Evolutionary conservation across 108 stramenopile species (phyloP), one percentile per base, ranked within the genome.

Genomic region (Fragilaria crotonensis): DNA sequence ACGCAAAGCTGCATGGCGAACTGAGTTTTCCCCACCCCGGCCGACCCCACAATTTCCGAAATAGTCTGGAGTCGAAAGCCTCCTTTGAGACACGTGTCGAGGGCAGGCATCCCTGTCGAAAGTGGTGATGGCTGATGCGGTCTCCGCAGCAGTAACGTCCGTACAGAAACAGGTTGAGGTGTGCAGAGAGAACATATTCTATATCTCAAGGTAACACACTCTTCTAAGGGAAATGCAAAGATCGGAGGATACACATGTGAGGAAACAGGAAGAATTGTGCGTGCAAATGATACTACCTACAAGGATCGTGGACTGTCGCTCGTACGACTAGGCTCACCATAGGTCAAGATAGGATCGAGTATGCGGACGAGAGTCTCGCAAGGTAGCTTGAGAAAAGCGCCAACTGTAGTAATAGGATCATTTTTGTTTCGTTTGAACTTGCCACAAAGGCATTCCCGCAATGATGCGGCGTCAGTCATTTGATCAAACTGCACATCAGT

Each of bases 1-100:
- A 86, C 52, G 41, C 76, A 73, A 19, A 93, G 64, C 62, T 89
- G 87, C 46, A 87, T 67, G 25, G 79, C 80, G 25, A 89, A 60
- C 44, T 90, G 88, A 3, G 87, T 87, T 68, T 93, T 93, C 17
- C 92, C 88, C 0, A 65, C 71, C 19, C 88, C 86, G 5, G 92
- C 79, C 33, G 70, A 44, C 19, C 92, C 92, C 0, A 84, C 78
- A 19, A 93, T 7, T 66, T 93, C 91, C 30, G 83, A 76, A 19
- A 93, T 57, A 33, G 72, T 72, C 2, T 78, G 73, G 11, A 83
- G 30, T 1, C 81, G 81, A 63, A 93, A 60, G 7, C 87, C 87
- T 9, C 87, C 87, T 14, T 27, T 28, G 20, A 78, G 73, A 41
- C 56, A 70, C 31, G 25, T 22, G 67, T 93, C 91, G 3, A 93